Conservation (phyloP, 768 basidiomycete species). For the Naganishia kalamii region DNA sequence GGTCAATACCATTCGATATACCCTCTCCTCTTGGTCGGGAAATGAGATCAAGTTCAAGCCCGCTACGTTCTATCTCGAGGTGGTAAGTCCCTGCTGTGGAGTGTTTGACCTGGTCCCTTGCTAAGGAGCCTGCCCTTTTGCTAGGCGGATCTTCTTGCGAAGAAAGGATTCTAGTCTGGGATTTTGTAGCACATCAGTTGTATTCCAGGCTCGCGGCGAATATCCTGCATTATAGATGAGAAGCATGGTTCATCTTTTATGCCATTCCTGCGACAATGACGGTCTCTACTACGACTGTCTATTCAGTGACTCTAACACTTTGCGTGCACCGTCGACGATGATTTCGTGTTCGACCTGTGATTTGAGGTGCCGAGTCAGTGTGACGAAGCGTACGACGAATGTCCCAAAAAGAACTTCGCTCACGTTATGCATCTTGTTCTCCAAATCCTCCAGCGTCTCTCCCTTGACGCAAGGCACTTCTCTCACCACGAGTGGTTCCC, state of each 20-base stretch:
- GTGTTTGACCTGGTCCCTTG: not conserved
- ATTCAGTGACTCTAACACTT: constrained; percentile 54
- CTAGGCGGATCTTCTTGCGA: constrained; percentile 42
- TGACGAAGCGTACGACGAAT: not conserved
- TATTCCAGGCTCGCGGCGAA: not conserved
- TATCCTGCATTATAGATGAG: not conserved
- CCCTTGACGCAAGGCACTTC: constrained; percentile 67
- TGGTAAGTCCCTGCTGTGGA: constrained; percentile 43
- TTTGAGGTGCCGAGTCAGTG: not conserved
- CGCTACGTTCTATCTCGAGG: constrained; percentile 80
- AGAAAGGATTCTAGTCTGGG: constrained; percentile 37
- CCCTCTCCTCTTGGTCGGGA: constrained; percentile 81
- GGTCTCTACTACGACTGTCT: not conserved
- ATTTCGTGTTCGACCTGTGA: constrained; percentile 73
- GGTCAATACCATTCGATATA: constrained; percentile 58
- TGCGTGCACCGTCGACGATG: constrained; percentile 77
- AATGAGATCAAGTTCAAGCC: constrained; percentile 86
- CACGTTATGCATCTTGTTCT: constrained; percentile 64
- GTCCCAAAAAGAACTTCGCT: constrained; percentile 9
- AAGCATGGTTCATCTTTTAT: not conserved
- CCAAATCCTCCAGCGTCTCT: constrained; percentile 66
- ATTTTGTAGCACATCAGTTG: not conserved
- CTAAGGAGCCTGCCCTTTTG: not conserved
- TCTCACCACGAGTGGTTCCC: constrained; percentile 74
- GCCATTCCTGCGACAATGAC: not conserved